A percentile compares a stretch with the other conserved stretches of the same genome.
These are phyloP conservation scores for Aspergillus homomorphus DNA, from an alignment of 495 filamentous ascomycete species.

Conservation along the genomic window DNA sequence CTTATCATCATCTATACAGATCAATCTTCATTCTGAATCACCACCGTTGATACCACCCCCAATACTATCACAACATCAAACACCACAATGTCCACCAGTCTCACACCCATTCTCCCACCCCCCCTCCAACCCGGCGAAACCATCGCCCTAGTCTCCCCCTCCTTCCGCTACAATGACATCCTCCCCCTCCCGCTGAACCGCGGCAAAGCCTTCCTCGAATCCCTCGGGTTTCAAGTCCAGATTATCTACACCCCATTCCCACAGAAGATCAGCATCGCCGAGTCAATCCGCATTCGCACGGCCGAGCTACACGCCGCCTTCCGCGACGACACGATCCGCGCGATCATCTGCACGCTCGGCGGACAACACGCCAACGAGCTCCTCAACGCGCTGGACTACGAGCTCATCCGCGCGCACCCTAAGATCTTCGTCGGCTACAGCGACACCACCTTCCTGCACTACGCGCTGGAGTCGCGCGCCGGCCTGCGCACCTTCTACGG, in stretches of 20 bases:
- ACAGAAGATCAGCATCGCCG: neutral
- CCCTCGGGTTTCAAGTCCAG: neutral
- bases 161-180: neutral
- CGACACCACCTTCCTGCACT: slow-evolving; percentile 8
- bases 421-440: slow-evolving; percentile 6
- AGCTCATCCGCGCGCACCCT: neutral
- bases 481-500: slow-evolving; percentile 6
- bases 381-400: neutral
- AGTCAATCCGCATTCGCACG: neutral
- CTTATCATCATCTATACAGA: no score
- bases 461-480: neutral
- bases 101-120: neutral
- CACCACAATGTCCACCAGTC: no score
- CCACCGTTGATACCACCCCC: no score
- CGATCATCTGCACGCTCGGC: slow-evolving; percentile 1
- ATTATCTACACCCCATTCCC: slow-evolving; percentile 1
- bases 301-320: neutral
- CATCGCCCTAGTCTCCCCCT: neutral
- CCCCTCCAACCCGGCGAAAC: neutral
- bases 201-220: neutral
- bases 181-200: neutral
- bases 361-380: neutral
- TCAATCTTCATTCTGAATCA: no score
- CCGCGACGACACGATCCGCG: neutral
- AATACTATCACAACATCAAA: no score